These are phyloP conservation scores for Sphaerobolus stellatus DNA, from an alignment of 1,284 basidiomycete species.

Conservation along the genomic window DNA sequence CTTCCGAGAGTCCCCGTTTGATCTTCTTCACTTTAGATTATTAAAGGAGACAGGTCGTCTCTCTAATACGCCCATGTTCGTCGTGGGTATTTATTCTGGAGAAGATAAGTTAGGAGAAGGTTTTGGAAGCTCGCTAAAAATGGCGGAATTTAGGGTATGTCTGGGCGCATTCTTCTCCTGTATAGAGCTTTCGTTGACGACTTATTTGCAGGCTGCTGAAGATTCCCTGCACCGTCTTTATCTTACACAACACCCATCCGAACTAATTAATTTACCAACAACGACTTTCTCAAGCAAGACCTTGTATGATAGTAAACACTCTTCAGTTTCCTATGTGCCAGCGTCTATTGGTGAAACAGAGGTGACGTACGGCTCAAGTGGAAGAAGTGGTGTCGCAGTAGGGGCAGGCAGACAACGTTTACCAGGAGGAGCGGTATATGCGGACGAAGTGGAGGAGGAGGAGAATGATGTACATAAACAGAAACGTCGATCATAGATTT, in stretches of 20 bases:
- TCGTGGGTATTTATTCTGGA: conserved; percentile 91
- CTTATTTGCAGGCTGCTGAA: conserved; percentile 66
- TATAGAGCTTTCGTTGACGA: conserved; percentile 8
- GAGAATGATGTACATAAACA: conserved; percentile 2
- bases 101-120: conserved; percentile 92
- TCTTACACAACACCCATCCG: conserved; percentile 70
- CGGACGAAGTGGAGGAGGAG: conserved; percentile 3
- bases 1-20: neutral
- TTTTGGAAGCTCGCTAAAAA: conserved; percentile 87
- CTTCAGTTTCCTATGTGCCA: neutral
- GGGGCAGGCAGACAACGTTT: neutral
- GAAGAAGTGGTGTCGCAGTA: neutral
- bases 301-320: neutral
- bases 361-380: conserved; percentile 12
- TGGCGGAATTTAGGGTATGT: conserved; percentile 92
- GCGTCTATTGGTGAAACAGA: conserved; percentile 10
- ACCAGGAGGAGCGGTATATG: conserved; percentile 2
- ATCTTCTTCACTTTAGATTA: conserved; percentile 47
- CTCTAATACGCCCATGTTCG: conserved; percentile 87
- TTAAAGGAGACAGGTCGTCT: conserved; percentile 91
- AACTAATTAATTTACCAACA: conserved; percentile 65
- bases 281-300: conserved; percentile 54
- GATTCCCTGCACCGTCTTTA: conserved; percentile 81
- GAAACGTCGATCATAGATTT: too few species aligned
- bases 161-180: conserved; percentile 2